Conservation (phyloP, 2,329 filamentous ascomycete species). For the Penicillium sp. region DNA sequence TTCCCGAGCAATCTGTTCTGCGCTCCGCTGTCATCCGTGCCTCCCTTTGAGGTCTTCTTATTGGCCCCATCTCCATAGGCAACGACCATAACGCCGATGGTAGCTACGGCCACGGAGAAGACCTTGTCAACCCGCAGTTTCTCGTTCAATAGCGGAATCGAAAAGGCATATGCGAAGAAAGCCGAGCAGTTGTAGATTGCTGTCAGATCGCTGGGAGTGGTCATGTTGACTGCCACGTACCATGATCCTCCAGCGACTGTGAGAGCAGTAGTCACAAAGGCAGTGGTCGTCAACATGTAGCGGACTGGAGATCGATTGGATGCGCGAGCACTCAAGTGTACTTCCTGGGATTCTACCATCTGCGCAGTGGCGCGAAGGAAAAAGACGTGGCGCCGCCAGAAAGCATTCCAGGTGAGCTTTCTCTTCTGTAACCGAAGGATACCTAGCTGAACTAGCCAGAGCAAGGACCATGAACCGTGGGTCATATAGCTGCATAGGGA, state of each 20-base stretch:
- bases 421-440: constrained; percentile 77
- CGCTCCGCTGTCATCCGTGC: constrained; percentile 47
- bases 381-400: constrained; percentile 73
- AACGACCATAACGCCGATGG: constrained; percentile 86
- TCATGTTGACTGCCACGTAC: constrained; percentile 93
- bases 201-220: constrained; percentile 87
- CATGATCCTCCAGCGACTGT: constrained; percentile 90
- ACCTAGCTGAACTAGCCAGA: constrained; percentile 82
- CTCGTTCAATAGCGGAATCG: constrained; percentile 83
- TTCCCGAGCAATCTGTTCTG: constrained; percentile 77
- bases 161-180: constrained; percentile 98
- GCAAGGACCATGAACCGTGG: constrained; percentile 85
- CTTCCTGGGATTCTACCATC: constrained; percentile 79
- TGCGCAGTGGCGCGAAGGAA: constrained; percentile 65
- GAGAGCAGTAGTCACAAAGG: constrained; percentile 77
- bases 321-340: constrained; percentile 56
- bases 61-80: constrained; percentile 78
- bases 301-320: constrained; percentile 52
- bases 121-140: constrained; percentile 81
- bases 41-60: constrained; percentile 47
- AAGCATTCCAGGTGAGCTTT: constrained; percentile 73
- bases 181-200: constrained; percentile 99
- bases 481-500: constrained; percentile 66
- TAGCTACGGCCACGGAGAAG: constrained; percentile 79
- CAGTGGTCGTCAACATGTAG: constrained; percentile 77